Evolutionary conservation across 176 grass and related monocot species (phyloP).

Genomic region (Musa beccarii): DNA sequence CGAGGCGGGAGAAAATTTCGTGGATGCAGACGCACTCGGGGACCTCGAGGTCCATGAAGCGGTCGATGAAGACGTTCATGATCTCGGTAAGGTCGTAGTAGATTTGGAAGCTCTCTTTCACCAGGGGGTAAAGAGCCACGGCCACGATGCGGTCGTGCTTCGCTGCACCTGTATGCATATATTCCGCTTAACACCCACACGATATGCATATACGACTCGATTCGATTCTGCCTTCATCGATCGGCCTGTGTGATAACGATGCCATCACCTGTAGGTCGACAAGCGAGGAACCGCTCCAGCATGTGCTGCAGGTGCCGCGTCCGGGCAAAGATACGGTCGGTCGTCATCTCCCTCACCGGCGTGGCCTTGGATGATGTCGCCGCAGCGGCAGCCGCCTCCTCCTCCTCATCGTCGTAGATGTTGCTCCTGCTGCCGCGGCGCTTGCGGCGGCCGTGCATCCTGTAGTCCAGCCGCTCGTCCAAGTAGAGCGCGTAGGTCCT

Average conservation of each 20-base stretch:
- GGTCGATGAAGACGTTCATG: constrained; percentile 47
- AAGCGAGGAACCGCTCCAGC: constrained; percentile 61
- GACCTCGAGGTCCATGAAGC: constrained; percentile 46
- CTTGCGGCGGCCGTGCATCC: constrained; percentile 25
- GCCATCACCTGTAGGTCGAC: constrained; percentile 44
- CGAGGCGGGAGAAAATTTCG: constrained; percentile 35
- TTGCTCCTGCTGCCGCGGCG: neutral
- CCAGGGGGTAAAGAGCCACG: constrained; percentile 49
- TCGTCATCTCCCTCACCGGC: constrained; percentile 55
- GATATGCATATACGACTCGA: too few relatives aligned
- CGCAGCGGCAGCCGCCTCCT: neutral
- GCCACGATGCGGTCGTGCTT: constrained; percentile 53
- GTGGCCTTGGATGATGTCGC: constrained; percentile 3
- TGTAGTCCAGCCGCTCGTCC: constrained; percentile 44
- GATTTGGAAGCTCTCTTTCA: constrained; percentile 77
- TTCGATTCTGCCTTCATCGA: too few relatives aligned
- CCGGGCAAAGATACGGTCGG: constrained; percentile 46
- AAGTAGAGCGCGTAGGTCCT: constrained; percentile 47
- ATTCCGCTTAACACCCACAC: neutral
- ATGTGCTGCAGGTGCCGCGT: constrained; percentile 49
- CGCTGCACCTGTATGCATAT: constrained; percentile 35
- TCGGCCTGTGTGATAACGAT: too few relatives aligned
- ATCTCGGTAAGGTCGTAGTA: constrained; percentile 61
- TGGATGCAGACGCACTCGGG: constrained; percentile 46
- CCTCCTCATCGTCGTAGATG: neutral